A percentile compares a stretch with the other conserved stretches of the same genome.
phyloP scores from a whole-genome alignment of 768 basidiomycete genomes.

The Suillus variegatus region DNA sequence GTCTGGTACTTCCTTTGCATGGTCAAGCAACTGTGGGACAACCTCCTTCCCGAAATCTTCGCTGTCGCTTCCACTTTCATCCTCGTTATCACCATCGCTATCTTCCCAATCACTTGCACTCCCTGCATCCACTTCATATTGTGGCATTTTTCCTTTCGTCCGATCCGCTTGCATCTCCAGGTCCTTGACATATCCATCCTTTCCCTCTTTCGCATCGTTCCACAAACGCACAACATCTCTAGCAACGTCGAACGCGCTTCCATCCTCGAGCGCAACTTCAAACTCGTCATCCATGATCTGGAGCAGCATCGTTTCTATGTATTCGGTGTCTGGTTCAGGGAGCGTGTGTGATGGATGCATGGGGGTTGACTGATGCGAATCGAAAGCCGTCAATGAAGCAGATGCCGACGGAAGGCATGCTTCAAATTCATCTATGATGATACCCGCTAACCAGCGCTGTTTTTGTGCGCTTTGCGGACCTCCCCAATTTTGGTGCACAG shows the following conservation, averaged over 20 bases:
- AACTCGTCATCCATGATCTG: conserved; percentile 91
- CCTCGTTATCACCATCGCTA: conserved; percentile 39
- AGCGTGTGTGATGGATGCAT: conserved; percentile 6
- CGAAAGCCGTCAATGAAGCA: background rate
- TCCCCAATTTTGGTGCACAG: conserved; percentile 86
- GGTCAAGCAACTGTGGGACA: conserved; percentile 57
- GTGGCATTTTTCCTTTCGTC: conserved; percentile 56
- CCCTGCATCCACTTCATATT: conserved; percentile 42
- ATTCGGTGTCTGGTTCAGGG: conserved; percentile 60
- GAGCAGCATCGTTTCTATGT: conserved; percentile 79
- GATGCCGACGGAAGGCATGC: conserved; percentile 40
- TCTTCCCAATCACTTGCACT: conserved; percentile 47
- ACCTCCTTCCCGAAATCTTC: conserved; percentile 50
- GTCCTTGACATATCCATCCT: conserved; percentile 49
- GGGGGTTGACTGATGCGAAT: background rate
- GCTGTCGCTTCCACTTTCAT: conserved; percentile 20
- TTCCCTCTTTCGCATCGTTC: conserved; percentile 49
- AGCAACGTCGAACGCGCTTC: conserved; percentile 73
- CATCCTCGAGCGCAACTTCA: conserved; percentile 82
- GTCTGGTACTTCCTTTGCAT: conserved; percentile 56
- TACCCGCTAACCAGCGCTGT: conserved; percentile 82
- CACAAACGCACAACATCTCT: conserved; percentile 71
- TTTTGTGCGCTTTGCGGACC: conserved; percentile 73
- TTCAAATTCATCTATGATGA: conserved; percentile 80
- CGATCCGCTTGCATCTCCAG: conserved; percentile 68